A percentile compares a stretch with the other conserved stretches of the same genome.
Conservation (phyloP, 2,329 filamentous ascomycete genomes). For the Chalara sp. region DNA sequence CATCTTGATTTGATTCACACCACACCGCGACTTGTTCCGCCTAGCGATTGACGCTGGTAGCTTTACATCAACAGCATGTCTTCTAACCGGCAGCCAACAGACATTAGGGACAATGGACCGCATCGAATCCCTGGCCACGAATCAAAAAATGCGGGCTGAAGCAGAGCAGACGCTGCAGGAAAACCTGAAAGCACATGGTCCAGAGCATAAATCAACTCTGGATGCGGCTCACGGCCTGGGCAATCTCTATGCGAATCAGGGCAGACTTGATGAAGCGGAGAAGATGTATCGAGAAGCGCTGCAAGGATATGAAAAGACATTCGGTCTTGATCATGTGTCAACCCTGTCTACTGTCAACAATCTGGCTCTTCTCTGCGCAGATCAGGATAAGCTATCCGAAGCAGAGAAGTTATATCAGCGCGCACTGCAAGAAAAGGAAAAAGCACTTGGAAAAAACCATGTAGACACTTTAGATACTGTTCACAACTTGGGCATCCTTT, state of each 20-base stretch:
- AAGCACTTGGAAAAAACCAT: conserved; percentile 7
- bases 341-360: conserved; percentile 5
- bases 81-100: background rate
- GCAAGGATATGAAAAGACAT: conserved; percentile 15
- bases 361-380: conserved; percentile 10
- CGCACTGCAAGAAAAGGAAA: conserved; percentile 13
- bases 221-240: conserved; percentile 3
- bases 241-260: conserved; percentile 15
- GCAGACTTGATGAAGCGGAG: conserved; percentile 6
- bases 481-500: conserved; percentile 1
- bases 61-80: too few species aligned
- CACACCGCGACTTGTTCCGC: too few species aligned
- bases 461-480: conserved; percentile 1
- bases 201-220: conserved; percentile 6
- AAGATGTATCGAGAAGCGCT: background rate
- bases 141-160: conserved; percentile 1
- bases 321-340: conserved; percentile 4
- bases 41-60: too few species aligned
- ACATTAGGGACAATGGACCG: background rate
- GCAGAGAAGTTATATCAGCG: conserved; percentile 18
- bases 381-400: conserved; percentile 16
- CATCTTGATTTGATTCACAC: too few species aligned
- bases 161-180: conserved; percentile 6
- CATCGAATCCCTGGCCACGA: background rate
- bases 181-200: conserved; percentile 1